Base-by-base conservation (phyloP, 805 yeast genomes). In the Metschnikowia borealis region DNA sequence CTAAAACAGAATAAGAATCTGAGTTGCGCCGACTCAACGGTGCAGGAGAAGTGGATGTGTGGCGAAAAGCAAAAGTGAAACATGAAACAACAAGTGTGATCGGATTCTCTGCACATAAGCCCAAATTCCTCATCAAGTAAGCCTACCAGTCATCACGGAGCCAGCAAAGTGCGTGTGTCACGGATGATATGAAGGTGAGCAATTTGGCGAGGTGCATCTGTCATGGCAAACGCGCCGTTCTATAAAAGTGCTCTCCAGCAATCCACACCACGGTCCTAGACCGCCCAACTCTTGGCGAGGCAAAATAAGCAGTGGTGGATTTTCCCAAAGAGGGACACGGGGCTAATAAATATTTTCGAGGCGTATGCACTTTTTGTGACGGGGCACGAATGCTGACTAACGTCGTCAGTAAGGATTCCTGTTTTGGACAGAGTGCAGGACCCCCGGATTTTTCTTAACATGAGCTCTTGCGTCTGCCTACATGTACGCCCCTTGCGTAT, bases 131-230 rank as follows among this genome's bases (percentile, higher is more conserved):
- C 18, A 38, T n/a, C 17, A 5, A 11, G 31, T 21, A 21, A 21
- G 1, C 6, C 7, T 14, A 13, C 31, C 15, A 38, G 18, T 14
- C n/a, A 38, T 23, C 17, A 23, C 40, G 18, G 31, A 21, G 34
- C 34, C 31, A 42, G 45, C 45, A 42, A 42, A 7, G 31, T 18
- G 32, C 17, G 15, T 20, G 10, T 26, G 11, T 39, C 34, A 39
- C 15, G 34, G 13, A 26, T 26, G 7, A 26, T 42, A 10, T 7
- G 20, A 10, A 5, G 15, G 18, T 32, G n/a, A 15, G 6, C 38
- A 10, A 14, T 42, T 42, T 33, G n/a, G n/a, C 45, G 45, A 42
- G 18, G 29, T 33, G 31, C 45, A 33, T 42, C 37, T 42, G 37
- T 32, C 8, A 41, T 32, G 37, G 31, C 23, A n/a, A 17, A 5